Evolutionary conservation across 371 early-diverging fungal species (phyloP).

Genomic region (Mucor velutinosus): DNA sequence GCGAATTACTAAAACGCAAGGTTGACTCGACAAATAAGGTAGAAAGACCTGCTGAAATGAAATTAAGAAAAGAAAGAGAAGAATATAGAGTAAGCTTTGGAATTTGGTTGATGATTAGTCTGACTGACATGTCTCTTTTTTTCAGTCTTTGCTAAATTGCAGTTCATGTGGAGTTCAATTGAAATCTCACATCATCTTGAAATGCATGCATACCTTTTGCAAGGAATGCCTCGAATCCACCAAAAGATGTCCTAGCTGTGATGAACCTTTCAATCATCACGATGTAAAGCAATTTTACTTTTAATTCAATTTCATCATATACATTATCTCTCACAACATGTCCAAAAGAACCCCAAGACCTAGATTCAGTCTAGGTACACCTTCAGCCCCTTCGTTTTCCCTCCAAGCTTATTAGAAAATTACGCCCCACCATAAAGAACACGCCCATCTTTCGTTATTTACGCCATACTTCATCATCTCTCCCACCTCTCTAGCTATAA

Average conservation of each 20-base stretch:
- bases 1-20: conserved; percentile 56
- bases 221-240: conserved; percentile 96
- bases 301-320: conserved; percentile 36
- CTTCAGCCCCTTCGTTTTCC: neutral
- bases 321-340: neutral
- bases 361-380: no score
- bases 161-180: conserved; percentile 82
- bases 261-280: conserved; percentile 83
- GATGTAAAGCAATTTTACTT: conserved; percentile 93
- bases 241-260: conserved; percentile 98
- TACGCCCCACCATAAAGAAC: neutral
- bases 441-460: neutral
- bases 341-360: neutral
- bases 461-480: neutral
- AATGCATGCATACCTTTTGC: conserved; percentile 98
- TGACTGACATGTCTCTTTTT: neutral
- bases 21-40: conserved; percentile 36
- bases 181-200: conserved; percentile 78
- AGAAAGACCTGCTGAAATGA: conserved; percentile 39
- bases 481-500: neutral
- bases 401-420: neutral
- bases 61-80: conserved; percentile 40
- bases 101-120: neutral
- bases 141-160: conserved; percentile 86
- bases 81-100: conserved; percentile 43